These are phyloP conservation scores for Tetrahymena malaccensis DNA, from an alignment of 73 alveolate species.

Conservation along the genomic window DNA sequence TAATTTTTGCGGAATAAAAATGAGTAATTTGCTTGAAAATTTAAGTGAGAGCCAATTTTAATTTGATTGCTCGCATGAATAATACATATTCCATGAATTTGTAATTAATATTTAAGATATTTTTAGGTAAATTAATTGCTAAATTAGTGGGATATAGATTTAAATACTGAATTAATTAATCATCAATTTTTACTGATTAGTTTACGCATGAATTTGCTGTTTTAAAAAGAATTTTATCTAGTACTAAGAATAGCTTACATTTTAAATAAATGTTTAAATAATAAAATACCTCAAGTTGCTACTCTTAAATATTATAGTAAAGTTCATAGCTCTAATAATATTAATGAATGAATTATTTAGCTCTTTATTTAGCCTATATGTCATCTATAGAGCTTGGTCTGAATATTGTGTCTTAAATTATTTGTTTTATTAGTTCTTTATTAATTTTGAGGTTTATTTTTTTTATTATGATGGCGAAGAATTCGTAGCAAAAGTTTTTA, in stretches of 20 bases:
- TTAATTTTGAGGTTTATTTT: neutral
- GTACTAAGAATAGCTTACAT: neutral
- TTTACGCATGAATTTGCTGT: neutral
- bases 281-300: neutral
- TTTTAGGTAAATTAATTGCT: neutral
- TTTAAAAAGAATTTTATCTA: neutral
- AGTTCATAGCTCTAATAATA: neutral
- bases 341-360: neutral
- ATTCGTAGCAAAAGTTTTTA: neutral
- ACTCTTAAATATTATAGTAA: neutral
- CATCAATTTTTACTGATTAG: neutral
- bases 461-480: neutral
- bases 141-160: neutral
- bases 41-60: too few relatives aligned
- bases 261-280: too few relatives aligned
- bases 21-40: too few relatives aligned
- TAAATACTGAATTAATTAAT: neutral
- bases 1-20: too few relatives aligned
- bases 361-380: neutral
- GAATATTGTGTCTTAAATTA: neutral
- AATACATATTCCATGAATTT: neutral
- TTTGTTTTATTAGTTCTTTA: neutral
- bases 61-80: neutral
- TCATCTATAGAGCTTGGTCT: neutral
- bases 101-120: neutral